A percentile compares a stretch with the other conserved stretches of the same genome.
Conservation (phyloP, 805 yeast species). For the Lachancea dasiensis region DNA sequence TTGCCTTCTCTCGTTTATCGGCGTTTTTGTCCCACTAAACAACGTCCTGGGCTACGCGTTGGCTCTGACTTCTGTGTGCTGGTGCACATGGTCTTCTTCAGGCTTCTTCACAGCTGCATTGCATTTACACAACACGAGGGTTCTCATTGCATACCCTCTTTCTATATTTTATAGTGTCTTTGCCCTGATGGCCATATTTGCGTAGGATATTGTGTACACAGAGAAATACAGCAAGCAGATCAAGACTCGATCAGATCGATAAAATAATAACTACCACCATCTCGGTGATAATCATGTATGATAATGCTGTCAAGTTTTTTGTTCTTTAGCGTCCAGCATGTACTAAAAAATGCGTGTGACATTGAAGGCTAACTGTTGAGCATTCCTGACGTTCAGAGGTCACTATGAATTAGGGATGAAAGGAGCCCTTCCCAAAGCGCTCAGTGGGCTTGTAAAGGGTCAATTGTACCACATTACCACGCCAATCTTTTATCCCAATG, state of each 20-base stretch:
- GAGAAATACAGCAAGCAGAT: not conserved
- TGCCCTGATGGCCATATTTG: constrained; percentile 93
- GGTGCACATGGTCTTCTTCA: constrained; percentile 93
- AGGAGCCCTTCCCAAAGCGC: not conserved
- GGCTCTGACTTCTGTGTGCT: constrained; percentile 60
- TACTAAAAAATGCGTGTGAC: too few relatives aligned
- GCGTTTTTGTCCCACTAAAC: constrained; percentile 72
- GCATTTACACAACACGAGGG: constrained; percentile 77
- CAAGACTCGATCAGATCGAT: too few relatives aligned
- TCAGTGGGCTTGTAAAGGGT: not conserved
- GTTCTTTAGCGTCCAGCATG: too few relatives aligned
- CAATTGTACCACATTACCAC: constrained; percentile 57
- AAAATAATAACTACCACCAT: too few relatives aligned
- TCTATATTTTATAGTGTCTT: constrained; percentile 88
- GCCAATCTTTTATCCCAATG: constrained; percentile 95
- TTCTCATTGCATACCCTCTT: constrained; percentile 88
- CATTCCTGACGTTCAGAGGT: too few relatives aligned
- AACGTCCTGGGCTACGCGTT: constrained; percentile 66
- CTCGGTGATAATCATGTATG: too few relatives aligned
- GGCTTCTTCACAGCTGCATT: constrained; percentile 87
- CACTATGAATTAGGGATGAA: not conserved
- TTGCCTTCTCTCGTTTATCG: constrained; percentile 50
- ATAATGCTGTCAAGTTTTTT: too few relatives aligned
- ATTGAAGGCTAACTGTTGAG: too few relatives aligned
- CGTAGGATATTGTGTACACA: constrained; percentile 16